These are phyloP conservation scores for Delonix regia DNA, from an alignment of 306 rosid species.

Conservation along the genomic window DNA sequence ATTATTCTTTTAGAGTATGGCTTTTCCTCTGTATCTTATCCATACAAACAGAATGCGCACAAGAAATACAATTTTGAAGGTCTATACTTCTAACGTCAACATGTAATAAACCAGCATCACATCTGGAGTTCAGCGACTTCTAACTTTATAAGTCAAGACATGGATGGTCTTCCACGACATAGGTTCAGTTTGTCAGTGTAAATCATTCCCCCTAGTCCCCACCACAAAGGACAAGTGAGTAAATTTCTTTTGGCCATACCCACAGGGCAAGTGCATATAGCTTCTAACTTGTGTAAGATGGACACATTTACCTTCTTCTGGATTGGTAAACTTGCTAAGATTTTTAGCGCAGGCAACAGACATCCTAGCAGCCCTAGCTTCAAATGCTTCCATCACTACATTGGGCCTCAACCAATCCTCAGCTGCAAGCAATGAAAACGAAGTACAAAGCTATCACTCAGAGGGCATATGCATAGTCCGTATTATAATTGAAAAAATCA, in stretches of 20 bases:
- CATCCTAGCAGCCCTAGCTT: conserved; percentile 90
- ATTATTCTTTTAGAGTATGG: not conserved
- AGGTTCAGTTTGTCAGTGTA: not conserved
- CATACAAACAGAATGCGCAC: not conserved
- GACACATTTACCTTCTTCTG: conserved; percentile 75
- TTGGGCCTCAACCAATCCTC: conserved; percentile 90
- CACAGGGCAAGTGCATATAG: conserved; percentile 16
- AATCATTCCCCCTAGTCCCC: not conserved
- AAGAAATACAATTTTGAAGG: not conserved
- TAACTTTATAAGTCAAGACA: not conserved
- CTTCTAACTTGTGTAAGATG: conserved; percentile 7
- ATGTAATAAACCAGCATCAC: not conserved
- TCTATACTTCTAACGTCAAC: conserved; percentile 3
- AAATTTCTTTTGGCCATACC: not conserved
- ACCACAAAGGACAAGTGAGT: not conserved
- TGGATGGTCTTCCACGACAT: not conserved
- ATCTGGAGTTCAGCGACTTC: not conserved
- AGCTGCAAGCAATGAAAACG: conserved; percentile 56
- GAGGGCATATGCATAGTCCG: conserved; percentile 13
- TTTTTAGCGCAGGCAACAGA: conserved; percentile 73
- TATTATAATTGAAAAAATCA: conserved; percentile 25
- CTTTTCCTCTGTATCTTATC: not conserved
- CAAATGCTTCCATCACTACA: conserved; percentile 71
- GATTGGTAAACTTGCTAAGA: conserved; percentile 66
- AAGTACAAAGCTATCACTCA: conserved; percentile 16